These are phyloP conservation scores for Trichoderma guizhouense DNA, from an alignment of 2,329 filamentous ascomycete species.

Conservation along the genomic window DNA sequence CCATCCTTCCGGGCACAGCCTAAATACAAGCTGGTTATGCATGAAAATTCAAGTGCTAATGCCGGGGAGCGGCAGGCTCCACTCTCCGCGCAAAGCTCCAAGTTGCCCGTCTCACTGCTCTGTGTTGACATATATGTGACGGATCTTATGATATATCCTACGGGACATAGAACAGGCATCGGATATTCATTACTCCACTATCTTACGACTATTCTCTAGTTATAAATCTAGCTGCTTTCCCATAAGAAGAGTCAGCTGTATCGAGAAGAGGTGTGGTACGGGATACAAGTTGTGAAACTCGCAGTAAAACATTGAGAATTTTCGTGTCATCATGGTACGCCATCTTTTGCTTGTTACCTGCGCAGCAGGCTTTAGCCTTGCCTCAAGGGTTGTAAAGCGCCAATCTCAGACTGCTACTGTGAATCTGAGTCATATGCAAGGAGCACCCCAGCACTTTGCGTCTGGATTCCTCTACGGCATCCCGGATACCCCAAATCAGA, in stretches of 20 bases:
- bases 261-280: neutral
- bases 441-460: conserved; percentile 6
- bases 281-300: neutral
- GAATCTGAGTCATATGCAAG: conserved; percentile 7
- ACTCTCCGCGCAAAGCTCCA: neutral
- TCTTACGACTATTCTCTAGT: neutral
- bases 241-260: neutral
- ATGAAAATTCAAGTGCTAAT: too few species aligned
- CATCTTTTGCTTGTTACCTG: neutral
- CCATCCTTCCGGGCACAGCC: neutral
- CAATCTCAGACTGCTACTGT: neutral
- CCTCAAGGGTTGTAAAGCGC: neutral
- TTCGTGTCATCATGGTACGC: neutral
- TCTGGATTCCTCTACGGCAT: conserved; percentile 17
- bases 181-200: neutral
- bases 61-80: neutral
- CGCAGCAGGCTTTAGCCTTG: neutral
- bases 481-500: conserved; percentile 10
- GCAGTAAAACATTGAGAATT: too few species aligned
- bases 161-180: neutral
- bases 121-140: neutral
- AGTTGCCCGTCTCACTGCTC: neutral
- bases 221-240: neutral
- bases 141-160: neutral
- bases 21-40: neutral